Evolutionary conservation across 768 basidiomycete species (phyloP).

Genomic region (Tulasnella calospora): DNA sequence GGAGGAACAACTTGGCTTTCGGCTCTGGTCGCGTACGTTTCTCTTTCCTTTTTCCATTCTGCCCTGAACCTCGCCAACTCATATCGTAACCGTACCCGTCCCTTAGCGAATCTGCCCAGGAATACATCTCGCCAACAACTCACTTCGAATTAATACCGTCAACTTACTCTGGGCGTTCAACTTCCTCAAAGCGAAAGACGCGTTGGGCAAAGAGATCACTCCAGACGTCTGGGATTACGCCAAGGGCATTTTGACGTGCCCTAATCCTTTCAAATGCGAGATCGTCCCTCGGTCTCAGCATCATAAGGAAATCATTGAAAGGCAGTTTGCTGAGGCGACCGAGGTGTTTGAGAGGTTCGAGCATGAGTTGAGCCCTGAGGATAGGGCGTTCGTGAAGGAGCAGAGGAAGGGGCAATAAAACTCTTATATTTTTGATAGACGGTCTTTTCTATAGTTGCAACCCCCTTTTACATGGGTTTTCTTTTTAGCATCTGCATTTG

Average conservation of each 20-base stretch:
- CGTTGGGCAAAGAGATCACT: slow-evolving; percentile 26
- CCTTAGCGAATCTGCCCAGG: slow-evolving; percentile 33
- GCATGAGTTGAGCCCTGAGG: slow-evolving; percentile 20
- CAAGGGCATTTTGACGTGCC: slow-evolving; percentile 24
- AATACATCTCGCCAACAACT: slow-evolving; percentile 31
- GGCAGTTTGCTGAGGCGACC: slow-evolving; percentile 6
- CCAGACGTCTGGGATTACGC: slow-evolving; percentile 22
- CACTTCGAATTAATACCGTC: slow-evolving; percentile 33
- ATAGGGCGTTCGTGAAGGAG: slow-evolving; percentile 11
- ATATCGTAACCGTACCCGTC: not conserved
- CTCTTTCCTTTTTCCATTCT: not conserved
- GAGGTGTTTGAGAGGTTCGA: slow-evolving; percentile 22
- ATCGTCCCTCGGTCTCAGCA: slow-evolving; percentile 24
- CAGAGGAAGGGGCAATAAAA: slow-evolving; percentile 8
- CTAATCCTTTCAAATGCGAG: slow-evolving; percentile 22
- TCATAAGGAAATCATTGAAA: slow-evolving; percentile 23
- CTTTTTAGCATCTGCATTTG: not conserved
- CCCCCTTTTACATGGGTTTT: not conserved
- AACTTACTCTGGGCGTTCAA: slow-evolving; percentile 37
- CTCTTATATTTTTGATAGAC: not conserved
- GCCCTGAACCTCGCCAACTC: not conserved
- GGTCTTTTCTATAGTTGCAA: not conserved
- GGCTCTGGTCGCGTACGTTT: slow-evolving; percentile 22
- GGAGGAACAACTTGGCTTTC: slow-evolving; percentile 22
- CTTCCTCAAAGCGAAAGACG: slow-evolving; percentile 30